These are phyloP conservation scores for Dendrobium chrysotoxum DNA, from an alignment of 106 monocot genomes.

Conservation along the genomic window DNA sequence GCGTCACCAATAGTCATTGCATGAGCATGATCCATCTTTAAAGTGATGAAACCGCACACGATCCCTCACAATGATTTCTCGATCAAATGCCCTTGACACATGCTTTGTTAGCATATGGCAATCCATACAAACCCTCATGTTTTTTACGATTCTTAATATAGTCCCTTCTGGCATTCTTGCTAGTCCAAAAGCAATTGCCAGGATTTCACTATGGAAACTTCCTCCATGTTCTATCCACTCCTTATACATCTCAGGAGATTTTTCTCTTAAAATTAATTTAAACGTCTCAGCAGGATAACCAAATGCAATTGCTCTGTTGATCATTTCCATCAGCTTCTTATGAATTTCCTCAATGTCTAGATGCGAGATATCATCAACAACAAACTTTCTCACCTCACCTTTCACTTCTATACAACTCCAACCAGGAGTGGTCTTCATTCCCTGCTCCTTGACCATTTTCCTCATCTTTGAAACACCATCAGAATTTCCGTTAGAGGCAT, in stretches of 20 bases:
- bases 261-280: background rate
- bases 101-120: slow-evolving; percentile 34
- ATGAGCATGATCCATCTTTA: slow-evolving; percentile 32
- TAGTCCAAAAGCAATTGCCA: slow-evolving; percentile 35
- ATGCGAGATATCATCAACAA: slow-evolving; percentile 29
- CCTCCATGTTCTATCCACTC: background rate
- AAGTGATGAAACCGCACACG: slow-evolving; percentile 41
- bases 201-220: slow-evolving; percentile 25
- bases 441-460: slow-evolving; percentile 35
- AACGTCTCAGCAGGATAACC: slow-evolving; percentile 8
- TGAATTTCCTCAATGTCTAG: slow-evolving; percentile 20
- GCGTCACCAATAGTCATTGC: slow-evolving; percentile 36
- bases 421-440: slow-evolving; percentile 32
- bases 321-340: slow-evolving; percentile 25
- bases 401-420: slow-evolving; percentile 36
- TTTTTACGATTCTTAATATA: slow-evolving; percentile 24
- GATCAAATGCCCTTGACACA: slow-evolving; percentile 16
- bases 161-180: slow-evolving; percentile 11
- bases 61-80: slow-evolving; percentile 39
- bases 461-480: slow-evolving; percentile 24
- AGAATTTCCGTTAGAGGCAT: slow-evolving; percentile 15
- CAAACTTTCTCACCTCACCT: slow-evolving; percentile 21
- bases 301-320: slow-evolving; percentile 10
- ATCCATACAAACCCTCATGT: slow-evolving; percentile 34
- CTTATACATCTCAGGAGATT: background rate